Base-by-base conservation (phyloP, 2,329 filamentous ascomycete genomes). In the Pezizomycotina sp. region DNA sequence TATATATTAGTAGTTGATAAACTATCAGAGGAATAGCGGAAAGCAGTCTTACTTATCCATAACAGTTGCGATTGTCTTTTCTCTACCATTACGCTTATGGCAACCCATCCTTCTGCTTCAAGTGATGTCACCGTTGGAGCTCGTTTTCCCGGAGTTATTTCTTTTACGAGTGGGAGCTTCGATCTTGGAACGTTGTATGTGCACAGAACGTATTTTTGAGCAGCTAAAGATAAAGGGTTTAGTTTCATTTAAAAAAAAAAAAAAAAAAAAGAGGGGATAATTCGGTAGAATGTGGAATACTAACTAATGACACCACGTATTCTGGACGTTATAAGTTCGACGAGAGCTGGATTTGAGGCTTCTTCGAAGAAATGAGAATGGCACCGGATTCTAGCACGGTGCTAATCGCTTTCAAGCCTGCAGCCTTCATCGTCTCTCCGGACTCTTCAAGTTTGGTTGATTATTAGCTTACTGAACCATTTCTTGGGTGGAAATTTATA, bases 381-480 rank as follows among this genome's bases (percentile, higher is more conserved):
- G 89, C 84, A 12, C 77, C 80, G 36, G 78, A 84, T 38, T 82
- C 74, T 33, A 93, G 69, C 16, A 98, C 83, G 2, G 89, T 98
- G 51, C 89, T 83, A 51, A 95, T 93, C 38, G 86, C 77, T 61
- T 83, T 84, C 32, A 98, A 68, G 15, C 89, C 89, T 27, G 86
- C 86, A 13, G 86, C 89, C 53, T 80, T 78, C 89, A 98, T 98
- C 0, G 89, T 98, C 60, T 95, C 86, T 38, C 89, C 89, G 13
- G 89, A 95, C 65, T 98, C 86, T 89, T 50, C 2, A 2, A 9
- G 22, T 42, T n/a, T 13, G 31, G 38, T 19, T 4, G 12, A 29
- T 50, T 21, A 42, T 34, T 25, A 21, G 20, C 26, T 12, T n/a
- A n/a, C n/a, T 21, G 29, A 20, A 10, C 31, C 28, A 12, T 12